Evolutionary conservation across 2,329 filamentous ascomycete genomes (phyloP).

Genomic region (Colletotrichum gloeosporioides): DNA sequence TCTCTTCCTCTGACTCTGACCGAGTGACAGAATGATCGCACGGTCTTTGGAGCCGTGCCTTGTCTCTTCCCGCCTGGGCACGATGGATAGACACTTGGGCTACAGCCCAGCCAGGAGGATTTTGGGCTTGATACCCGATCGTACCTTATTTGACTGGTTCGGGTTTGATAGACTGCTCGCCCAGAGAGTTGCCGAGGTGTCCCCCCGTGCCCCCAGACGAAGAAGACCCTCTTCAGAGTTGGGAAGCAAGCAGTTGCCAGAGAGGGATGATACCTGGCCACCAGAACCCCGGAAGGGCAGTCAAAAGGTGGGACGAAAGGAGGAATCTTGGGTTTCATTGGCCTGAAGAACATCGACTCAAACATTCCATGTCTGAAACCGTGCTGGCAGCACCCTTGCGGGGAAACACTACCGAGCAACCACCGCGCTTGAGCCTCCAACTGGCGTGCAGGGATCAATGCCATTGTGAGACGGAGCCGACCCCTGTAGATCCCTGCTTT

Average conservation of each 20-base stretch:
- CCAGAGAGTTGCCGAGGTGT: not conserved
- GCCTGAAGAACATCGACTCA: slow-evolving; percentile 11
- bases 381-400: slow-evolving; percentile 10
- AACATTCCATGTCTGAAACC: slow-evolving; percentile 17
- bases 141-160: not conserved
- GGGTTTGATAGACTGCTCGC: not conserved
- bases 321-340: slow-evolving; percentile 8
- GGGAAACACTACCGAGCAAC: not conserved
- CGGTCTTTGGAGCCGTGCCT: not conserved
- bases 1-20: not conserved
- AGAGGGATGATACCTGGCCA: not conserved
- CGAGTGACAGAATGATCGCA: not conserved
- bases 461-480: slow-evolving; percentile 15
- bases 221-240: not conserved
- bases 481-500: slow-evolving; percentile 10
- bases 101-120: not conserved
- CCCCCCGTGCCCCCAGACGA: not conserved
- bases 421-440: slow-evolving; percentile 17
- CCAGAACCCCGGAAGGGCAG: not conserved
- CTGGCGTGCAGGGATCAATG: slow-evolving; percentile 20
- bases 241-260: no score
- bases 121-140: not conserved
- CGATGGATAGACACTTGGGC: not conserved
- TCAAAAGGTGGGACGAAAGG: slow-evolving; percentile 9
- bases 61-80: not conserved